Evolutionary conservation across 2,329 filamentous ascomycete species (phyloP), one percentile per base, ranked within the genome.

Genomic region (Venturia effusa): DNA sequence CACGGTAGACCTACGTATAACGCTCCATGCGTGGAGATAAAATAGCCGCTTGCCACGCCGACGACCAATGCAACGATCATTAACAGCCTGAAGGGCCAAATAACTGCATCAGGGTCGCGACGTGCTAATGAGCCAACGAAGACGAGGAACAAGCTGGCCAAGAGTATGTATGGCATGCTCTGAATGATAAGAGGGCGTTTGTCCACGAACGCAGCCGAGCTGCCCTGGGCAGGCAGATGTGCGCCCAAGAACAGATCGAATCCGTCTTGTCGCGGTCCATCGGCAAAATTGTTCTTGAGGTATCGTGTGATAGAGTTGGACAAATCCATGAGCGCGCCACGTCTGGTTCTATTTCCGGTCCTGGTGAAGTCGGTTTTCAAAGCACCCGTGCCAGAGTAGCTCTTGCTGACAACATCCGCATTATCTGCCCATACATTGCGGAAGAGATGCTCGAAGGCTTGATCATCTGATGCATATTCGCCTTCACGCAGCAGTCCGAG

Each of bases 391-490:
- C 94, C 94, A 0, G 94, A 94, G 76, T 99, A 99, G 0, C 91
- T 88, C 69, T 85, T 88, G 22, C 92, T 96, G 40, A 99, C 92
- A 30, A 95, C 88, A 74, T 99, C 94, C 64, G 95, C 94, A 71
- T 99, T 99, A 77, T 99, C 94, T 37, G 94, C 94, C 94, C 94
- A 99, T 19, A 97, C 82, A 75, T 97, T 97, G 68, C 94, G 90
- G 84, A 97, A 99, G 65, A 97, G 79, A 70, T 88, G 81, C 75
- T 97, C 92, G 73, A 99, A 99, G 0, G 82, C 84, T 15, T 83
- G 79, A 71, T 97, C 91, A 70, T 92, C 89, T 65, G 87, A 86
- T 69, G 94, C 92, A 27, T 83, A 86, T 70, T 93, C 85, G 64
- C 92, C 92, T 32, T 85, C 83, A 62, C 84, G 77, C 70, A 97